Conservation (phyloP, 345 rosid species). For the Aethionema arabicum region DNA sequence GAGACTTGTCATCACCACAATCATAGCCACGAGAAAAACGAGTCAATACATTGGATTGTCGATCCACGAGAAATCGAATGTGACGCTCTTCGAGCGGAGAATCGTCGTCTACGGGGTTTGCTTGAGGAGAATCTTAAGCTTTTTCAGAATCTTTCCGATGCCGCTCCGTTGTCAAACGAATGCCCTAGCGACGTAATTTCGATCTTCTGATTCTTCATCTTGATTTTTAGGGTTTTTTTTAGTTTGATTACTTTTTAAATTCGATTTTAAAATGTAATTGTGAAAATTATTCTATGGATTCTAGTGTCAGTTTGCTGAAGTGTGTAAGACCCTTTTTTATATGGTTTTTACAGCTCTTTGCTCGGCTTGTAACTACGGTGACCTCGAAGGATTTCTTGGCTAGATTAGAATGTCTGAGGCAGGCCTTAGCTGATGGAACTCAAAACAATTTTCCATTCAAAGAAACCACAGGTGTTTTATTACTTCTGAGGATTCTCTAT, state of each 20-base stretch:
- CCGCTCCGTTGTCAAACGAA: slow-evolving; percentile 55
- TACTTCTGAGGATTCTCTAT: background rate
- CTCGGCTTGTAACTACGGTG: slow-evolving; percentile 59
- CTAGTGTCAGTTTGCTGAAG: too few species aligned
- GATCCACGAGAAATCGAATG: slow-evolving; percentile 47
- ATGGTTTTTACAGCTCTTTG: slow-evolving; percentile 46
- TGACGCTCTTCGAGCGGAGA: slow-evolving; percentile 60
- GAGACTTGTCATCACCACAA: slow-evolving; percentile 54
- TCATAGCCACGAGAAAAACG: slow-evolving; percentile 23
- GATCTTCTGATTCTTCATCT: background rate
- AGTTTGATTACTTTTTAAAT: too few species aligned
- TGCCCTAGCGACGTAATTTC: slow-evolving; percentile 82
- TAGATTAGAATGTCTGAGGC: slow-evolving; percentile 51
- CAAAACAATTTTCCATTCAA: slow-evolving; percentile 69
- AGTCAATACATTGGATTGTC: slow-evolving; percentile 11
- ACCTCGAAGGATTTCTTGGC: slow-evolving; percentile 70
- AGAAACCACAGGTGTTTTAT: slow-evolving; percentile 69
- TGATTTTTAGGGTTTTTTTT: background rate
- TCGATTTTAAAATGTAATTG: too few species aligned
- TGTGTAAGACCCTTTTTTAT: too few species aligned
- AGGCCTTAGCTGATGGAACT: slow-evolving; percentile 46
- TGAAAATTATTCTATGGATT: too few species aligned
- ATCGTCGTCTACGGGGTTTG: slow-evolving; percentile 56
- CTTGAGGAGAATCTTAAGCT: slow-evolving; percentile 74
- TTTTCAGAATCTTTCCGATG: slow-evolving; percentile 62